A percentile compares a stretch with the other conserved stretches of the same genome.
phyloP scores from a whole-genome alignment of 2,329 filamentous ascomycete genomes.

The Apiospora rasikravindrae region DNA sequence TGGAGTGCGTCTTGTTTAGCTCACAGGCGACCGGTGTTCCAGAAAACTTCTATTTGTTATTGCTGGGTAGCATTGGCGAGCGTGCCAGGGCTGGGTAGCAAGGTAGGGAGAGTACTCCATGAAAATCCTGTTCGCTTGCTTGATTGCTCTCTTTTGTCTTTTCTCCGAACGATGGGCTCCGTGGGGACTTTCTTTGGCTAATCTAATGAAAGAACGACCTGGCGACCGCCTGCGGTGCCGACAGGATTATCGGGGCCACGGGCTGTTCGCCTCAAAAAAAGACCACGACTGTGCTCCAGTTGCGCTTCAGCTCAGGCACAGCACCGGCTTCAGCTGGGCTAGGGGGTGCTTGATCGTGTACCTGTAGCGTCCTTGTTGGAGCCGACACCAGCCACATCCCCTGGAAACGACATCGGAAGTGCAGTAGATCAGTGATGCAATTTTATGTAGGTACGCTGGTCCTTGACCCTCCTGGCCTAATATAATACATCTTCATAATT shows the following conservation, averaged over 20 bases:
- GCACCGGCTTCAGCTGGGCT: neutral
- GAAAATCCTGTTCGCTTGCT: constrained; percentile 6
- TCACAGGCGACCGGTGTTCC: constrained; percentile 13
- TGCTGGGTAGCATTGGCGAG: neutral
- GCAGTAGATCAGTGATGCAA: neutral
- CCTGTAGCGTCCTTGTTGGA: neutral
- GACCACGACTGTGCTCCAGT: neutral
- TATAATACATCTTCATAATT: neutral
- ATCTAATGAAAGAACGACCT: neutral
- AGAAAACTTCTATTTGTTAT: constrained; percentile 6
- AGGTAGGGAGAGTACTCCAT: neutral
- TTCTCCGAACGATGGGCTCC: neutral
- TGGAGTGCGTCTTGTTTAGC: constrained; percentile 11
- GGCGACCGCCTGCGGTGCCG: neutral
- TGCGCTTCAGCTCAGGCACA: neutral
- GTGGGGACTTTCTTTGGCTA: too few species aligned
- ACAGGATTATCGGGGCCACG: neutral
- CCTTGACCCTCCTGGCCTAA: neutral
- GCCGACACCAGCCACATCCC: neutral
- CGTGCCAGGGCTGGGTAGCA: too few species aligned
- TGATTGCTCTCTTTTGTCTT: neutral
- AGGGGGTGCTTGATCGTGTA: neutral
- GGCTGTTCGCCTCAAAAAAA: constrained; percentile 9
- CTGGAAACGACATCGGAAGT: neutral
- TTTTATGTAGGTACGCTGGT: neutral